phyloP scores from a whole-genome alignment of 768 basidiomycete genomes.

The Suillus brevipes region DNA sequence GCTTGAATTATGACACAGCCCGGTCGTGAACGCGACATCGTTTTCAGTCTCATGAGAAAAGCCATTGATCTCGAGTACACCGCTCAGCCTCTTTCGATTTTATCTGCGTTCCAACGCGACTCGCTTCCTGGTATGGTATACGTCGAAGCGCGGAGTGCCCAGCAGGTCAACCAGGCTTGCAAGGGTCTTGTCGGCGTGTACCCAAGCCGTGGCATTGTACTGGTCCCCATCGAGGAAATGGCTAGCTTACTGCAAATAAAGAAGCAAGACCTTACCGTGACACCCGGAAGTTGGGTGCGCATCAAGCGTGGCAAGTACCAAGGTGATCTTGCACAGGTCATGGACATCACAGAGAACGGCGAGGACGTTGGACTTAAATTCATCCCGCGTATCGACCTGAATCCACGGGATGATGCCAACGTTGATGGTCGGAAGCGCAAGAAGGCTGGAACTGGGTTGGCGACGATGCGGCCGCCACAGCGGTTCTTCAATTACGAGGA shows the following conservation, averaged over 20 bases:
- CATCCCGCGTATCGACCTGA: conserved; percentile 96
- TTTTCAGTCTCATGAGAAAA: conserved; percentile 94
- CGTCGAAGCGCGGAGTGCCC: conserved; percentile 87
- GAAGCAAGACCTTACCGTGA: conserved; percentile 85
- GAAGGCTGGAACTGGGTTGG: conserved; percentile 49
- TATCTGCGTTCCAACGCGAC: conserved; percentile 94
- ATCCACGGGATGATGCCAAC: conserved; percentile 77
- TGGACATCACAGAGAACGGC: conserved; percentile 90
- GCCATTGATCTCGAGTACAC: conserved; percentile 81
- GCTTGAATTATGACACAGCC: conserved; percentile 46
- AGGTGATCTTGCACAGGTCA: conserved; percentile 92
- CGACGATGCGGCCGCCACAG: conserved; percentile 82
- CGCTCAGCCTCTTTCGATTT: conserved; percentile 76
- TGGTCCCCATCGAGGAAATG: conserved; percentile 98
- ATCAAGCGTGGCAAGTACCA: conserved; percentile 91
- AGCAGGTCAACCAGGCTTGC: conserved; percentile 82
- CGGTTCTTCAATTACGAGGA: conserved; percentile 94
- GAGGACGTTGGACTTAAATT: conserved; percentile 93
- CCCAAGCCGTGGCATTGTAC: conserved; percentile 71
- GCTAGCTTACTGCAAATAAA: conserved; percentile 93
- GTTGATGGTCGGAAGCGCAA: conserved; percentile 78
- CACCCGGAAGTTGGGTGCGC: conserved; percentile 91
- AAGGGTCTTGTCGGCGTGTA: conserved; percentile 93
- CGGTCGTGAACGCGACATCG: conserved; percentile 90
- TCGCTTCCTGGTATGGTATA: conserved; percentile 96